Evolutionary conservation across 1,139 yeast genomes (phyloP).

Genomic region (Pichia sp.): DNA sequence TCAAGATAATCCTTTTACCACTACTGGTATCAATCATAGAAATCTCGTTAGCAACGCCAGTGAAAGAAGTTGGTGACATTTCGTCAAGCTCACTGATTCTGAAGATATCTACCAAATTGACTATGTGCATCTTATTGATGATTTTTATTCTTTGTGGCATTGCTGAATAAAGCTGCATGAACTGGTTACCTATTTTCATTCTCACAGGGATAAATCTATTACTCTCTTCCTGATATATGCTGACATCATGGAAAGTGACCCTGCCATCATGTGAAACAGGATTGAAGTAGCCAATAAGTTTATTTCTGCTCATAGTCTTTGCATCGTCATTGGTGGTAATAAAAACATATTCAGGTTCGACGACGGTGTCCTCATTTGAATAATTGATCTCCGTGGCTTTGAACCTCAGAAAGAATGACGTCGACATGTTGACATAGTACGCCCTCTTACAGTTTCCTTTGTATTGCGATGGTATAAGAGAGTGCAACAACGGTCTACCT

Average conservation of each 20-base stretch:
- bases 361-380: constrained; percentile 4
- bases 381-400: constrained; percentile 7
- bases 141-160: constrained; percentile 32
- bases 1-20: constrained; percentile 41
- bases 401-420: constrained; percentile 28
- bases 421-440: constrained; percentile 54
- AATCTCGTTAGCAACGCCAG: constrained; percentile 43
- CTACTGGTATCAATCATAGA: constrained; percentile 50
- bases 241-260: constrained; percentile 53
- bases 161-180: constrained; percentile 47
- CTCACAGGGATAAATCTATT: constrained; percentile 47
- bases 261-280: constrained; percentile 45
- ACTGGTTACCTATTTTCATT: constrained; percentile 64
- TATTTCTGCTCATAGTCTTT: constrained; percentile 41
- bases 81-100: constrained; percentile 44
- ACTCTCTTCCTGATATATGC: constrained; percentile 38
- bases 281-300: constrained; percentile 37
- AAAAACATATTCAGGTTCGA: constrained; percentile 18
- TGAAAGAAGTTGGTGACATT: constrained; percentile 44
- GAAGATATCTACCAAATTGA: constrained; percentile 46
- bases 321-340: constrained; percentile 34
- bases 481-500: constrained; percentile 30
- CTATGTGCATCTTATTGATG: constrained; percentile 29
- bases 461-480: constrained; percentile 41
- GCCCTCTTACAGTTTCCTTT: constrained; percentile 47